phyloP scores from a whole-genome alignment of 164 flowering plant species.

The Annona squamosa region DNA sequence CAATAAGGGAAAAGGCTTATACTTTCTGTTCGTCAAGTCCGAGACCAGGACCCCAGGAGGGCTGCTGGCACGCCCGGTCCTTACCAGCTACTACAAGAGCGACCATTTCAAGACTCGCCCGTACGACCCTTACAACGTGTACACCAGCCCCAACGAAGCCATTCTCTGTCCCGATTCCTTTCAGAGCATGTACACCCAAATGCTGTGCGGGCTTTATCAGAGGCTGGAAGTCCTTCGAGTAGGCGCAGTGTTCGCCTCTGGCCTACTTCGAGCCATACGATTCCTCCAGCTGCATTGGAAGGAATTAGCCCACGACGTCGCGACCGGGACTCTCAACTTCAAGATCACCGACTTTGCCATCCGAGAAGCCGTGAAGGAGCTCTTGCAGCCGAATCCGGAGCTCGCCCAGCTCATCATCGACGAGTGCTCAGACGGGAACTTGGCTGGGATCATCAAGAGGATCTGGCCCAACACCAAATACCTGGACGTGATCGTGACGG shows the following conservation, averaged over 20 bases:
- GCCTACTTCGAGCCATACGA: conserved; percentile 59
- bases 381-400: conserved; percentile 36
- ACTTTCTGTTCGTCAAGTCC: conserved; percentile 55
- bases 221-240: conserved; percentile 52
- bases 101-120: conserved; percentile 58
- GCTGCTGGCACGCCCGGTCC: conserved; percentile 63
- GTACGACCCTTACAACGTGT: conserved; percentile 54
- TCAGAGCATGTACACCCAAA: conserved; percentile 82
- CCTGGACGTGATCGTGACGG: conserved; percentile 67
- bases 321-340: conserved; percentile 42
- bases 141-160: conserved; percentile 71
- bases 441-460: conserved; percentile 53
- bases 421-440: conserved; percentile 40
- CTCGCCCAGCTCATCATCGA: conserved; percentile 35
- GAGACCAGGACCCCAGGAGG: conserved; percentile 66
- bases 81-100: conserved; percentile 71
- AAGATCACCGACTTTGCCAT: conserved; percentile 37
- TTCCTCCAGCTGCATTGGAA: conserved; percentile 61
- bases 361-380: conserved; percentile 23
- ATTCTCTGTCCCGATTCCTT: conserved; percentile 62
- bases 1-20: conserved; percentile 66
- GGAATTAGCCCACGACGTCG: conserved; percentile 40
- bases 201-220: conserved; percentile 63
- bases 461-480: conserved; percentile 83
- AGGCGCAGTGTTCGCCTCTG: conserved; percentile 80